These are phyloP conservation scores for Aspergillus novoparasiticus DNA, from an alignment of 2,329 filamentous ascomycete genomes.

Conservation along the genomic window DNA sequence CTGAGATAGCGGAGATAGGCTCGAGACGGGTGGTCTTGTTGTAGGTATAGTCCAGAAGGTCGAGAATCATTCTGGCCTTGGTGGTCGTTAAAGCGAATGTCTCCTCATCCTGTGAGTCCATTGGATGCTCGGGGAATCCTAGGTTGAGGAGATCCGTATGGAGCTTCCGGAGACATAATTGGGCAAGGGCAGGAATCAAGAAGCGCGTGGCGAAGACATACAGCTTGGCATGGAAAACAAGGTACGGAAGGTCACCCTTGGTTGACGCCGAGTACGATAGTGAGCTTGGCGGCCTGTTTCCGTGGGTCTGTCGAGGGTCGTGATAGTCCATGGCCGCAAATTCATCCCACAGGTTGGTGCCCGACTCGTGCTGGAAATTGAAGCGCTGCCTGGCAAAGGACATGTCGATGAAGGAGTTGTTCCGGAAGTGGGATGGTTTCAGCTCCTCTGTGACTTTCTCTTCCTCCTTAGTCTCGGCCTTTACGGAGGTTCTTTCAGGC, in stretches of 20 bases:
- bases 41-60: conserved; percentile 44
- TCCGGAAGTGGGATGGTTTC: conserved; percentile 6
- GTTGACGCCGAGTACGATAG: conserved; percentile 14
- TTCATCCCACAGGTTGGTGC: conserved; percentile 42
- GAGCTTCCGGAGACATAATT: conserved; percentile 44
- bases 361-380: conserved; percentile 31
- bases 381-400: conserved; percentile 40
- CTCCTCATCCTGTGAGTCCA: conserved; percentile 23
- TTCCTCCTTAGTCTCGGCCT: background rate
- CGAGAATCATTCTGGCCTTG: conserved; percentile 39
- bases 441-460: conserved; percentile 1
- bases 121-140: conserved; percentile 23
- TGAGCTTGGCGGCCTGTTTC: conserved; percentile 13
- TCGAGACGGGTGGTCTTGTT: conserved; percentile 43
- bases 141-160: conserved; percentile 40
- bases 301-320: conserved; percentile 23
- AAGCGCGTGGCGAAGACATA: conserved; percentile 48
- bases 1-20: conserved; percentile 38
- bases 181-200: conserved; percentile 42
- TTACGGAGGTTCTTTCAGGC: background rate
- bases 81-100: conserved; percentile 27
- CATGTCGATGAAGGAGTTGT: conserved; percentile 34
- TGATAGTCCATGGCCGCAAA: conserved; percentile 40
- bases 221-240: conserved; percentile 47
- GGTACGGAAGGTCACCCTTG: conserved; percentile 36